Evolutionary conservation across 148 eudicot genomes (phyloP).

Genomic region (Amaranthus hypochondriacus): DNA sequence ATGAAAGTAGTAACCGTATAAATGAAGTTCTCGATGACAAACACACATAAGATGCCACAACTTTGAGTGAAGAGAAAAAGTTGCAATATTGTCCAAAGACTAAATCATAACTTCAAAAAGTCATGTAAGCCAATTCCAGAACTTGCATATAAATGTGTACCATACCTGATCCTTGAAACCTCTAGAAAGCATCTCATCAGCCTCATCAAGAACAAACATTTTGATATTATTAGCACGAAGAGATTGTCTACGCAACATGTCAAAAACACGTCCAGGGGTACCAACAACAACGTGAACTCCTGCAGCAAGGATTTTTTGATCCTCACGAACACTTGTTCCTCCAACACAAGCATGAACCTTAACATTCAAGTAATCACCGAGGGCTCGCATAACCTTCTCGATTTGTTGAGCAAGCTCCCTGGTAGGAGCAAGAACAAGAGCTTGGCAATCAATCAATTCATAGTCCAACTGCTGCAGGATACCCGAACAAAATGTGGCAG

Average conservation of each 20-base stretch:
- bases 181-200: constrained; percentile 77
- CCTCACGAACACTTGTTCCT: constrained; percentile 70
- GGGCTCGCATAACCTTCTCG: constrained; percentile 41
- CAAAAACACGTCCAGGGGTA: constrained; percentile 74
- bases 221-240: constrained; percentile 53
- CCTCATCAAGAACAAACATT: constrained; percentile 76
- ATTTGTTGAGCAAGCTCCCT: constrained; percentile 42
- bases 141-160: background rate
- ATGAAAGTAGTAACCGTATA: no score
- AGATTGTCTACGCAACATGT: constrained; percentile 63
- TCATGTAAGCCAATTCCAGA: background rate
- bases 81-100: no score
- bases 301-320: constrained; percentile 55
- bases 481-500: constrained; percentile 36
- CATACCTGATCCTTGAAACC: constrained; percentile 76
- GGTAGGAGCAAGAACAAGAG: constrained; percentile 39
- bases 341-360: constrained; percentile 84
- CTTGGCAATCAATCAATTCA: constrained; percentile 33
- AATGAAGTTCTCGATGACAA: no score
- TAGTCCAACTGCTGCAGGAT: constrained; percentile 35
- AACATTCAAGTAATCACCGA: constrained; percentile 60
- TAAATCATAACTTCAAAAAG: no score
- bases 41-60: no score
- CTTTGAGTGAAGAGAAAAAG: no score
- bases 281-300: constrained; percentile 82